Conservation (phyloP, 257 asterid species). For the Parsonsia alboflavescens region DNA sequence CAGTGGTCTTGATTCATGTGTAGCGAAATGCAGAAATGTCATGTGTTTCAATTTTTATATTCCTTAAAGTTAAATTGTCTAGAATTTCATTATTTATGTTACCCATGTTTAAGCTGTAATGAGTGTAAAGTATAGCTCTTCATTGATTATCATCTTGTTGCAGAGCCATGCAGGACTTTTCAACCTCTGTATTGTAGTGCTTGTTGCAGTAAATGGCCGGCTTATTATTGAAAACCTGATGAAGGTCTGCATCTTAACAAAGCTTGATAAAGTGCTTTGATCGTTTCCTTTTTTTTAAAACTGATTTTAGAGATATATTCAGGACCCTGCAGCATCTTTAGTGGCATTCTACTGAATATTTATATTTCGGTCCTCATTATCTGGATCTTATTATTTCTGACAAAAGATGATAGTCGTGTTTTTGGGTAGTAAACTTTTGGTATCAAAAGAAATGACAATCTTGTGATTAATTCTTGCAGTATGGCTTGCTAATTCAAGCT, state of each 20-base stretch:
- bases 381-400: background rate
- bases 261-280: background rate
- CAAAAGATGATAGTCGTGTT: background rate
- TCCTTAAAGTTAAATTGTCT: background rate
- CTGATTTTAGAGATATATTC: background rate
- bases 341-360: background rate
- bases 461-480: slow-evolving; percentile 47
- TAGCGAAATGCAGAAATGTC: too few species aligned
- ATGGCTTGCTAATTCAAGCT: slow-evolving; percentile 82
- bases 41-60: background rate
- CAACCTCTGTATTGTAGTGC: slow-evolving; percentile 98
- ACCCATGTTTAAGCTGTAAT: background rate
- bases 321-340: background rate
- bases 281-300: too few species aligned
- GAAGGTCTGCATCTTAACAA: slow-evolving; percentile 55
- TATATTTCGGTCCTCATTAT: background rate
- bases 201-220: slow-evolving; percentile 95
- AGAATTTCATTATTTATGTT: background rate
- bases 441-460: slow-evolving; percentile 10
- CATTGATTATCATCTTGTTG: slow-evolving; percentile 26
- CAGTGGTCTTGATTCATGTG: background rate
- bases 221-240: slow-evolving; percentile 93
- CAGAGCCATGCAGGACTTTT: slow-evolving; percentile 99
- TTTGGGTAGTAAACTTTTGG: slow-evolving; percentile 1
- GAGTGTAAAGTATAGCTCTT: background rate